A percentile compares a stretch with the other conserved stretches of the same genome.
These are phyloP conservation scores for Avena sativa DNA, from an alignment of 176 grass and related monocot genomes.

Conservation along the genomic window DNA sequence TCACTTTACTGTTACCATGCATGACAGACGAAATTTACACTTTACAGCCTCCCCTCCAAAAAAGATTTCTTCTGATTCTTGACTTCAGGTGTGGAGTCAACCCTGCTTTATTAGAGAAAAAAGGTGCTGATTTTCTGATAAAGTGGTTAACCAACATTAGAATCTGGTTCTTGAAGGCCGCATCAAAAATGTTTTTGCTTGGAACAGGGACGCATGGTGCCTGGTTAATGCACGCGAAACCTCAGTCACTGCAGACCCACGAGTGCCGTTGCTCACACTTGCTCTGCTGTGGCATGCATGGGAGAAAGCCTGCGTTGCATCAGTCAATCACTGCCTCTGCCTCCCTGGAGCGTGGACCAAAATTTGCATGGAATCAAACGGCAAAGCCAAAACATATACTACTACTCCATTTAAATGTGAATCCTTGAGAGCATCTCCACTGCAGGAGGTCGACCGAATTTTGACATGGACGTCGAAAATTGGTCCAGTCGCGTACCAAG, in stretches of 20 bases:
- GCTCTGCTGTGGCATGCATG: conserved; percentile 8
- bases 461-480: too few species aligned
- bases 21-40: conserved; percentile 33
- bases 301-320: conserved; percentile 32
- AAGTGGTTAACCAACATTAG: background rate
- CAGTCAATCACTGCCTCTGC: conserved; percentile 6
- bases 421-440: background rate
- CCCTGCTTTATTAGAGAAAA: background rate
- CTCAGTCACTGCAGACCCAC: background rate
- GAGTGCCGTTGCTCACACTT: too few species aligned
- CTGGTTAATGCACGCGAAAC: conserved; percentile 12
- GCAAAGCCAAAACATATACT: background rate
- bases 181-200: conserved; percentile 14
- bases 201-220: conserved; percentile 6
- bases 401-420: background rate
- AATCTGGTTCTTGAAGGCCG: background rate
- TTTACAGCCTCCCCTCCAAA: background rate
- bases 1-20: conserved; percentile 46
- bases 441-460: too few species aligned
- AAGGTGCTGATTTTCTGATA: background rate
- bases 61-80: background rate
- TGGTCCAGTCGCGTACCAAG: too few species aligned
- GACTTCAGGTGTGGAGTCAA: background rate
- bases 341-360: background rate
- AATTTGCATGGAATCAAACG: background rate